A percentile compares a stretch with the other conserved stretches of the same genome.
Evolutionary conservation across 2,329 filamentous ascomycete species (phyloP).

Genomic region (Botrytis byssoidea): DNA sequence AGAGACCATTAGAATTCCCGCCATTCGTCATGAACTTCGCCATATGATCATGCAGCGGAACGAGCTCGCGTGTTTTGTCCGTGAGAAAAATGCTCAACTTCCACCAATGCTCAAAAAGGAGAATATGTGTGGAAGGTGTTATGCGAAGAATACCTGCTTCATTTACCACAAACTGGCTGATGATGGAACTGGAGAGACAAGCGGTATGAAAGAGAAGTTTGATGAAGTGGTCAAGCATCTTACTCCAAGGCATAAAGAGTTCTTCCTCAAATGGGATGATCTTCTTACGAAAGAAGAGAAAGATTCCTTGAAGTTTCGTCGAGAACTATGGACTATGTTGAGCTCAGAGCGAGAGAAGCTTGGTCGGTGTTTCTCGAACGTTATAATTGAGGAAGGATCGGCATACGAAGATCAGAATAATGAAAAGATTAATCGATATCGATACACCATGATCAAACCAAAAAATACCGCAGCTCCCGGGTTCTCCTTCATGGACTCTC

Average conservation of each 20-base stretch:
- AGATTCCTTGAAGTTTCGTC: slow-evolving; percentile 79
- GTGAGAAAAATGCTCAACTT: slow-evolving; percentile 73
- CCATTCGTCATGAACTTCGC: slow-evolving; percentile 81
- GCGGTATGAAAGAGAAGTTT: slow-evolving; percentile 79
- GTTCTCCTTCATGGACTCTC: slow-evolving; percentile 89
- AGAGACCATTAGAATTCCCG: slow-evolving; percentile 79
- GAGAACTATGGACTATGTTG: slow-evolving; percentile 95
- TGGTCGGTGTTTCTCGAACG: slow-evolving; percentile 84
- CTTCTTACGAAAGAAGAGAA: slow-evolving; percentile 92
- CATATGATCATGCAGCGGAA: slow-evolving; percentile 98
- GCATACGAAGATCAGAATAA: slow-evolving; percentile 66
- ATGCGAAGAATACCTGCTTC: slow-evolving; percentile 87
- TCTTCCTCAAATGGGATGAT: slow-evolving; percentile 93
- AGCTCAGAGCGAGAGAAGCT: slow-evolving; percentile 84
- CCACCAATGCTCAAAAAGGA: slow-evolving; percentile 84
- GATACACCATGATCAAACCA: slow-evolving; percentile 80
- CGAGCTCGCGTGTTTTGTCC: slow-evolving; percentile 78
- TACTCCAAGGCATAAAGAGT: slow-evolving; percentile 70
- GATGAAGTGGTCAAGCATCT: slow-evolving; percentile 76
- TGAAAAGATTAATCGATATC: slow-evolving; percentile 86
- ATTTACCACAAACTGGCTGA: slow-evolving; percentile 91
- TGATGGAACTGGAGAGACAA: slow-evolving; percentile 74
- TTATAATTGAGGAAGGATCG: slow-evolving; percentile 78
- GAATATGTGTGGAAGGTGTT: slow-evolving; percentile 81
- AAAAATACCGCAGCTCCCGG: slow-evolving; percentile 47